A percentile compares a stretch with the other conserved stretches of the same genome.
phyloP scores from a whole-genome alignment of 345 rosid genomes.

The Hevea brasiliensis region DNA sequence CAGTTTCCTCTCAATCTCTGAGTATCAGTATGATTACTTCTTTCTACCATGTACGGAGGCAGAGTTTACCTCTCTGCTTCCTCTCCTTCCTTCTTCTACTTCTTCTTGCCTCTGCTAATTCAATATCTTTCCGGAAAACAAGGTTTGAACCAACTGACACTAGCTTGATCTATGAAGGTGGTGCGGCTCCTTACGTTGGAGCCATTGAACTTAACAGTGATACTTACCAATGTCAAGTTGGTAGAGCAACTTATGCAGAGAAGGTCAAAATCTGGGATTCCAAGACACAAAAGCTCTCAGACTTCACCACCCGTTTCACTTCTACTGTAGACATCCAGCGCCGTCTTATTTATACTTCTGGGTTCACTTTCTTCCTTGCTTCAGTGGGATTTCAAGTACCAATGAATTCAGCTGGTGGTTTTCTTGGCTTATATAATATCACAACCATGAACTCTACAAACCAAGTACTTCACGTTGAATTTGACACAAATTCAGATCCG shows the following conservation, averaged over 20 bases:
- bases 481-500: constrained; percentile 19
- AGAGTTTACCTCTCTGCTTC: neutral
- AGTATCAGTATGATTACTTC: neutral
- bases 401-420: constrained; percentile 26
- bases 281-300: constrained; percentile 5
- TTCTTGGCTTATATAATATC: constrained; percentile 29
- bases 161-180: constrained; percentile 21
- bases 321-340: constrained; percentile 11
- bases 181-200: constrained; percentile 27
- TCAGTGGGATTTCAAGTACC: constrained; percentile 24
- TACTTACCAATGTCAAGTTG: constrained; percentile 20
- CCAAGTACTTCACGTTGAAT: constrained; percentile 24
- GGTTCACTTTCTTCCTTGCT: constrained; percentile 34
- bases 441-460: constrained; percentile 8
- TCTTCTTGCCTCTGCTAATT: neutral
- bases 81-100: neutral
- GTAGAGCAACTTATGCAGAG: constrained; percentile 23
- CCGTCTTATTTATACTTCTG: constrained; percentile 7
- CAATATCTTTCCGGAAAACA: constrained; percentile 5
- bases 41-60: too few relatives aligned
- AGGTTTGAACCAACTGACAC: constrained; percentile 6
- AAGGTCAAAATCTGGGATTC: constrained; percentile 31
- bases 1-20: neutral
- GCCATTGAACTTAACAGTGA: constrained; percentile 9
- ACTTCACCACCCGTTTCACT: constrained; percentile 31